Base-by-base conservation (phyloP, 108 stramenopile species). In the Cyclotella distinguenda region DNA sequence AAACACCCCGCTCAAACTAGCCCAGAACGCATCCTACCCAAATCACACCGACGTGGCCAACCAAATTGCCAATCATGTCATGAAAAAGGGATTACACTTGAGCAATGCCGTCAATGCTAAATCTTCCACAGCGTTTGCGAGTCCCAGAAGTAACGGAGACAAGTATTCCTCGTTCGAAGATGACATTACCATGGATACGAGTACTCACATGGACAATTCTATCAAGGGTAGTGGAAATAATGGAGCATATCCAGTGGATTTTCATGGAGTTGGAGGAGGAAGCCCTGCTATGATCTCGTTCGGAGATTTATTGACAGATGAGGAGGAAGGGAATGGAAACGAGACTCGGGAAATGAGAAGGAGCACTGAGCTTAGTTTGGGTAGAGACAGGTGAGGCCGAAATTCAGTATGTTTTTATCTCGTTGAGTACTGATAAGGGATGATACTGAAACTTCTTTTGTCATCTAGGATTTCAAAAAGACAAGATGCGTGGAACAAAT, bases 1-100 rank as follows among this genome's bases (percentile, higher is more conserved):
- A 28, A 87, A 87, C 61, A 92, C 87, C 11, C 76, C 88, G 0
- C 49, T 84, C 38, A 76, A 79, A 36, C 65, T 89, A 28, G 91
- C 91, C 0, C 74, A 47, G 56, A 85, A 82, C 3, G 86, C 85
- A 13, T 77, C 82, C 27, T 91, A 88, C 48, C 46, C 52, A 10
- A 84, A 80, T 19, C 46, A 68, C 23, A 70, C 26, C 26, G 65
- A 74, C 13, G 73, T 74, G 23, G 66, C 73, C 15, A 45, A 52
- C 21, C 65, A 66, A 40, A 66, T 74, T 32, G 55, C 56, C 13
- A 52, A 54, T 51, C 51, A 60, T 43, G 21, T 69, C 36, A 36
- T 51, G 28, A 22, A 11, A 25, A 69, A 60, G 15, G 73, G 66
- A 39, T 39, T 61, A 44, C 27, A 35, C 32, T 31, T 49, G 21